Base-by-base conservation (phyloP, 2,329 filamentous ascomycete genomes). In the Dactylellina haptotyla region DNA sequence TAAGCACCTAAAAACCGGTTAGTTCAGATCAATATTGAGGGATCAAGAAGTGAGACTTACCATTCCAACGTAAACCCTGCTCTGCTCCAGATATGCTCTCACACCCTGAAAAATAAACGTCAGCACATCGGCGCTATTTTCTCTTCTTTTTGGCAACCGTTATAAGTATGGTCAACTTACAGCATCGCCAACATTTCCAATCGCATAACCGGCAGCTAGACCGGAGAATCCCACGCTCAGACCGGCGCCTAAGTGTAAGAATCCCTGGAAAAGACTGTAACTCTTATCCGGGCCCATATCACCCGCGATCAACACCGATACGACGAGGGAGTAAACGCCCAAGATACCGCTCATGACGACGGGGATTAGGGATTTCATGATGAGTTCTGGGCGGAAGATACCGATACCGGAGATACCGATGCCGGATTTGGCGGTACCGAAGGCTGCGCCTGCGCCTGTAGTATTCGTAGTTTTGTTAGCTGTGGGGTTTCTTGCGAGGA, bases 271-370 rank as follows among this genome's bases (percentile, higher is more conserved):
- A 76, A 98, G 84, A 79, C 89, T 93, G 84, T 96, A 97, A 66
- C 82, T 81, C 76, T 86, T 83, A 18, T 83, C 83, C 14, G 86
- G 91, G 54, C 85, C 86, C 81, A 98, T 88, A 81, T 97, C 92
- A 82, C 92, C 90, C 64, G 93, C 92, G 81, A 99, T 99, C 77
- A 99, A 87, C 79, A 99, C 95, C 16, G 94, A 91, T 78, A 99
- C 93, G 79, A 99, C 95, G 78, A 99, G 90, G 57, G 93, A 92
- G 84, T 99, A 99, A 77, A 99, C 95, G 69, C 95, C 95, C 79
- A 99, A 92, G 81, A 99, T 99, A 87, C 95, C 95, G 78, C 95
- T 96, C 95, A 99, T 99, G 84, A 99, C 89, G 77, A 95, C 91
- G 75, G 91, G 75, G 50, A 75, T 75, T 58, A 78, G 77, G 61